Evolutionary conservation across 1,139 yeast species (phyloP), one percentile per base, ranked within the genome.

Genomic region (Suhomyces bribrorum): DNA sequence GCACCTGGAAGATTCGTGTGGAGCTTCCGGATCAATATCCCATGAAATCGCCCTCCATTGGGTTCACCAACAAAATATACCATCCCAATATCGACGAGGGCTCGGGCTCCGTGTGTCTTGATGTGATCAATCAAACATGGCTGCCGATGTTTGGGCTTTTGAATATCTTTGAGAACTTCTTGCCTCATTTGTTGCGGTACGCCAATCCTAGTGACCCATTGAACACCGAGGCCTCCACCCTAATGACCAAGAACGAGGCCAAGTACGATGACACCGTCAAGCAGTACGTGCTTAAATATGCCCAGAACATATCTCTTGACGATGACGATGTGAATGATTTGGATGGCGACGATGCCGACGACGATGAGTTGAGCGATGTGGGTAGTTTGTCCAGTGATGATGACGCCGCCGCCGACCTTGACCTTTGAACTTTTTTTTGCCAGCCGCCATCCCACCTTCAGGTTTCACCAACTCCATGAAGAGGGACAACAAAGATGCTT

Each of bases 51-150:
- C 98, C 98, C 11, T 88, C 96, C 12, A 89, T 92, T 48, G 97
- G 97, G 4, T 92, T 92, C 59, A 82, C 82, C 41, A 92, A 90
- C 62, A 86, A 84, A 59, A 90, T 92, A 23, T 90, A 81, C 62
- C 98, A 92, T 58, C 98, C 98, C 5, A 92, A 92, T 57, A 86
- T 87, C 44, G 96, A 87, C 55, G 92, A 87, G 57, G 75, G 81
- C 20, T 84, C 95, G 4, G 98, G 98, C 0, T 83, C 95, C 0
- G 97, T 92, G 11, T 92, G 98, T 63, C 78, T 92, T 43, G 98
- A 92, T 58, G 98, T 92, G 25, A 90, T 92, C 50, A 92, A 92
- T 62, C 97, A 92, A 57, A 89, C 97, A 1, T 92, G 98, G 98
- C 86, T 95, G 31, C 98, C 98, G 2, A 86, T 92, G 90, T 92